Evolutionary conservation across 192 early-diverging fungal species (phyloP), one percentile per base, ranked within the genome.

Genomic region (Umbelopsis sp.): DNA sequence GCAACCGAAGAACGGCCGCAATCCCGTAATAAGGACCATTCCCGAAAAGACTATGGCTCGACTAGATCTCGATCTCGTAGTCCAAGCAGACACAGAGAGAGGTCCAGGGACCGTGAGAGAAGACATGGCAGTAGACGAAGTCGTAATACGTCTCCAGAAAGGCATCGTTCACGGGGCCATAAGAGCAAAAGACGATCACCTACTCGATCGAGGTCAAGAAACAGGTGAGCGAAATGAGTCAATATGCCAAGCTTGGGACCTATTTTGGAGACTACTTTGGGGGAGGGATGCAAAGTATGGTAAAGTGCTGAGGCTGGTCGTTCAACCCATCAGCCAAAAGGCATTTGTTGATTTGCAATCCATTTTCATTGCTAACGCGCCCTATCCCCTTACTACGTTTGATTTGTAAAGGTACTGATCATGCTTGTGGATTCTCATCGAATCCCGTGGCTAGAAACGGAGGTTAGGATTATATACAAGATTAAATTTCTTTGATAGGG

Each of bases 81-180:
- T 48, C 67, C 66, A 5, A 7, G 46, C 35, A 27, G 25, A 50
- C 37, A 27, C 15, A 65, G 53, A 46, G 41, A 52, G 2, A 71
- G 70, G 46, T 71, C 70, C 9, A 61, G 33, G 48, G 69, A 71
- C 18, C 51, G 69, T 69, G 55, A 61, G 25, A 61, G 25, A n/a
- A 33, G 27, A 35, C 11, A 61, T 41, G 37, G 37, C 37, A 41
- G 37, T 41, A 41, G 37, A 49, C 15, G 0, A 3, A 49, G 48
- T 16, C 48, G 48, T 49, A 49, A 21, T 37, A 22, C 13, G 3
- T 61, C 55, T 12, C 16, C 55, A 61, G 55, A 61, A 12, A 61
- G 30, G 33, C 10, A n/a, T 18, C 55, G 55, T 61, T 61, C 55
- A 61, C 55, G 55, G 55, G 55, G 55, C 25, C 55, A 61, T 61